phyloP scores from a whole-genome alignment of 371 early-diverging fungal genomes.

The Parasitella parasitica region DNA sequence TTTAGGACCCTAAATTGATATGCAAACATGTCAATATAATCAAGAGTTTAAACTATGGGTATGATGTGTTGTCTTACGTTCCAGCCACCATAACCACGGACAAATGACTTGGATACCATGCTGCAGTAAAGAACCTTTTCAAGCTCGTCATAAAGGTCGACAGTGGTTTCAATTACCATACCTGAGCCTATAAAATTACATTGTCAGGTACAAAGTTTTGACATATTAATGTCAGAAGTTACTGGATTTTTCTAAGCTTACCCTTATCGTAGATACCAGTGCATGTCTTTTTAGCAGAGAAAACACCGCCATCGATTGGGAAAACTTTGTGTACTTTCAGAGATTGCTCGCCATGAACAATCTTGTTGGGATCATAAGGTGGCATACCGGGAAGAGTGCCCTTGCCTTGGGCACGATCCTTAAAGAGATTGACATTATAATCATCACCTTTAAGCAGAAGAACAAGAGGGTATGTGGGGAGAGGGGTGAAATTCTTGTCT shows the following conservation, averaged over 20 bases:
- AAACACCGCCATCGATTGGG: slow-evolving; percentile 60
- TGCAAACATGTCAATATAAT: neutral
- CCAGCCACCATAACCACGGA: slow-evolving; percentile 65
- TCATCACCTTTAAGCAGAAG: slow-evolving; percentile 61
- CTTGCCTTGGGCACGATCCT: slow-evolving; percentile 38
- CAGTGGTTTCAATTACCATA: slow-evolving; percentile 27
- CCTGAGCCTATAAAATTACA: slow-evolving; percentile 21
- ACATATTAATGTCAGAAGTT: too few species aligned
- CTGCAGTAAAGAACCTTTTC: slow-evolving; percentile 49
- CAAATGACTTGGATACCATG: slow-evolving; percentile 57
- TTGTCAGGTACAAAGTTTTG: neutral
- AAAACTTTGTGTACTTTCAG: slow-evolving; percentile 60
- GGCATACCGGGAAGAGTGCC: slow-evolving; percentile 63
- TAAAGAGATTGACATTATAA: slow-evolving; percentile 66
- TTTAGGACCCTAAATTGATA: slow-evolving; percentile 51
- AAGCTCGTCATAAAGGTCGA: slow-evolving; percentile 49
- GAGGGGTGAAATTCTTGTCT: slow-evolving; percentile 65
- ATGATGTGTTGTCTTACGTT: slow-evolving; percentile 27
- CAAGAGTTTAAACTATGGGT: neutral
- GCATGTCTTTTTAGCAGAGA: slow-evolving; percentile 52
- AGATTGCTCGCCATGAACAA: slow-evolving; percentile 77
- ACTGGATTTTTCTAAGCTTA: too few species aligned
- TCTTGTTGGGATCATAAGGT: slow-evolving; percentile 66
- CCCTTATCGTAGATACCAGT: slow-evolving; percentile 66
- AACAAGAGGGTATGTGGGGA: slow-evolving; percentile 76